These are phyloP conservation scores for Verbena officinalis DNA, from an alignment of 257 asterid genomes.

Conservation along the genomic window DNA sequence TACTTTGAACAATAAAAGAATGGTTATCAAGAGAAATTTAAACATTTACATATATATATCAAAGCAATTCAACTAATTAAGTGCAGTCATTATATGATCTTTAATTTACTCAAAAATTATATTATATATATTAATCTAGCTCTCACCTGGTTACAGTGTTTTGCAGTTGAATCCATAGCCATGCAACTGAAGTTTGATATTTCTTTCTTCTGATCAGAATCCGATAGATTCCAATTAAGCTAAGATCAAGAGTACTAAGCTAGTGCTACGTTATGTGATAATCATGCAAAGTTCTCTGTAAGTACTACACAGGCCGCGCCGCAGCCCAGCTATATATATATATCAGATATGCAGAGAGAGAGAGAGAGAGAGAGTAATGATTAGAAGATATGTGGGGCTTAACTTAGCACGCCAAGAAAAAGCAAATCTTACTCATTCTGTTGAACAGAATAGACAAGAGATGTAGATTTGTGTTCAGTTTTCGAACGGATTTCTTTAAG, in stretches of 20 bases:
- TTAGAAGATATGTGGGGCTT: slow-evolving; percentile 20
- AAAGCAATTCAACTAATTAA: no score
- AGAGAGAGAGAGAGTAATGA: slow-evolving; percentile 35
- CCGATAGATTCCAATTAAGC: neutral
- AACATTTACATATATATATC: no score
- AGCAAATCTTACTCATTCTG: slow-evolving; percentile 26
- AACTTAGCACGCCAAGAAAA: slow-evolving; percentile 32
- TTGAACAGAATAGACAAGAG: slow-evolving; percentile 7
- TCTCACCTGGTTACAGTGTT: slow-evolving; percentile 58
- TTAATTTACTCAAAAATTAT: no score
- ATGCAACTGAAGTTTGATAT: slow-evolving; percentile 27
- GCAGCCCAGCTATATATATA: no score
- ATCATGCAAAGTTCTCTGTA: slow-evolving; percentile 24
- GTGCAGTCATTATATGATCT: no score
- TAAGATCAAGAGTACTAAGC: neutral
- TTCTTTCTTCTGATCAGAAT: neutral
- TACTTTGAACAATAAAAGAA: neutral
- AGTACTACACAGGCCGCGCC: slow-evolving; percentile 22
- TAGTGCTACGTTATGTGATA: slow-evolving; percentile 11
- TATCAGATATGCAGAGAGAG: slow-evolving; percentile 1
- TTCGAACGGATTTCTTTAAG: slow-evolving; percentile 8
- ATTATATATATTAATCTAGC: no score
- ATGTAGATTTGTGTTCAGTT: slow-evolving; percentile 31
- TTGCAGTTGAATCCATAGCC: slow-evolving; percentile 60
- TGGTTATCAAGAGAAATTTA: no score